Conservation (phyloP, 331 rosid species). For the Pyracantha coccinea region DNA sequence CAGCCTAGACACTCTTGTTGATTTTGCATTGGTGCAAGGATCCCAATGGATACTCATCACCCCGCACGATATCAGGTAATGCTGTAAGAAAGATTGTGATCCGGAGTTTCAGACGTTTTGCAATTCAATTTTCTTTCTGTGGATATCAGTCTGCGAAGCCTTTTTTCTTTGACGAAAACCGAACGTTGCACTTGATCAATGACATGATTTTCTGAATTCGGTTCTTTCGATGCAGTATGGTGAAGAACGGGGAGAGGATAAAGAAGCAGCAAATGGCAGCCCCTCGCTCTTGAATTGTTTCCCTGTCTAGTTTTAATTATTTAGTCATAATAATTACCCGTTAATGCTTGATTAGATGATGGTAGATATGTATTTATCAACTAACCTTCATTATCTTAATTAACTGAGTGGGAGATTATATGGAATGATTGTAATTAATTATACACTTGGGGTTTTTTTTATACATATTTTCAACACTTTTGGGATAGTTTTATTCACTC, state of each 20-base stretch:
- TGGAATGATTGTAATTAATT: too few relatives aligned
- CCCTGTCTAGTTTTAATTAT: not conserved
- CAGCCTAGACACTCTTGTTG: slow-evolving; percentile 85
- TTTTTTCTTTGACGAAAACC: not conserved
- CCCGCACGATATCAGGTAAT: slow-evolving; percentile 89
- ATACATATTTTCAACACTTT: too few relatives aligned
- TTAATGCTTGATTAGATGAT: not conserved
- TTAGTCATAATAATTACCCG: not conserved
- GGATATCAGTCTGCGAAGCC: not conserved
- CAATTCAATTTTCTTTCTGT: not conserved
- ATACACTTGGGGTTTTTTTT: too few relatives aligned
- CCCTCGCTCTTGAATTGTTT: slow-evolving; percentile 64
- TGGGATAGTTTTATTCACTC: too few relatives aligned
- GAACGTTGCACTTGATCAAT: not conserved
- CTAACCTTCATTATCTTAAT: too few relatives aligned
- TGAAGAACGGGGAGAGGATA: slow-evolving; percentile 54
- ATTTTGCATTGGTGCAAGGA: slow-evolving; percentile 74
- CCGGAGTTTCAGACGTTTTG: not conserved
- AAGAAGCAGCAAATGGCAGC: slow-evolving; percentile 90
- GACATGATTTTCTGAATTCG: not conserved
- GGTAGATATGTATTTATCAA: not conserved
- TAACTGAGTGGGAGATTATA: too few relatives aligned
- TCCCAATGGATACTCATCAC: slow-evolving; percentile 96
- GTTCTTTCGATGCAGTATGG: slow-evolving; percentile 48
- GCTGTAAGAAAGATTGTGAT: not conserved